Evolutionary conservation across 495 filamentous ascomycete genomes (phyloP).

Genomic region (Pyronema domesticum): DNA sequence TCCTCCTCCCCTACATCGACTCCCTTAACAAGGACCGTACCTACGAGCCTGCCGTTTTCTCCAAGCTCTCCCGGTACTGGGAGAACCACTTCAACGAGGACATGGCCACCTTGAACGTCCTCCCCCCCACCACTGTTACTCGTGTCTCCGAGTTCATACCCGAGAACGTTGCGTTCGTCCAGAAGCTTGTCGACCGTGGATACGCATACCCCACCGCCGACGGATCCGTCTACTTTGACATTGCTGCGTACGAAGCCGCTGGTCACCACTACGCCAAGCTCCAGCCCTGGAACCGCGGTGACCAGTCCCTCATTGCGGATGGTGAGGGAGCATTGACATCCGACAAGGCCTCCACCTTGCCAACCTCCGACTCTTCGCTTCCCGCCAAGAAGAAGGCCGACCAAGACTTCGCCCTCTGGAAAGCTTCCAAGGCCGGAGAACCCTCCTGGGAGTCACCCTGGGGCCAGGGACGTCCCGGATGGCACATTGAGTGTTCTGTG

Average conservation of each 20-base stretch:
- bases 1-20: constrained; percentile 80
- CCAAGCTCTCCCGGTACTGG: constrained; percentile 60
- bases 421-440: constrained; percentile 79
- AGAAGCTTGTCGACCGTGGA: constrained; percentile 51
- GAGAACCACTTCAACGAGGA: constrained; percentile 72
- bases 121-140: constrained; percentile 63
- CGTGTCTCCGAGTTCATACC: constrained; percentile 78
- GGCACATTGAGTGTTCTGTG: constrained; percentile 96
- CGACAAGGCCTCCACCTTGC: constrained; percentile 8
- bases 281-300: constrained; percentile 69
- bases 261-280: constrained; percentile 74
- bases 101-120: constrained; percentile 70
- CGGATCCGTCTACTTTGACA: constrained; percentile 91
- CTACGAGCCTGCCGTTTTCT: constrained; percentile 63
- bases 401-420: constrained; percentile 84
- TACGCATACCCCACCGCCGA: constrained; percentile 68
- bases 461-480: constrained; percentile 77
- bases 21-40: constrained; percentile 53
- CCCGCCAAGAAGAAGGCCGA: constrained; percentile 15
- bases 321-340: constrained; percentile 65
- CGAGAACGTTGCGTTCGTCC: constrained; percentile 53
- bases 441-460: constrained; percentile 76
- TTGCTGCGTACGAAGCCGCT: constrained; percentile 62
- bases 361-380: constrained; percentile 37
- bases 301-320: constrained; percentile 67